A percentile compares a stretch with the other conserved stretches of the same genome.
Evolutionary conservation across 208 protist species (phyloP).

Genomic region (Trypanosoma brucei): DNA sequence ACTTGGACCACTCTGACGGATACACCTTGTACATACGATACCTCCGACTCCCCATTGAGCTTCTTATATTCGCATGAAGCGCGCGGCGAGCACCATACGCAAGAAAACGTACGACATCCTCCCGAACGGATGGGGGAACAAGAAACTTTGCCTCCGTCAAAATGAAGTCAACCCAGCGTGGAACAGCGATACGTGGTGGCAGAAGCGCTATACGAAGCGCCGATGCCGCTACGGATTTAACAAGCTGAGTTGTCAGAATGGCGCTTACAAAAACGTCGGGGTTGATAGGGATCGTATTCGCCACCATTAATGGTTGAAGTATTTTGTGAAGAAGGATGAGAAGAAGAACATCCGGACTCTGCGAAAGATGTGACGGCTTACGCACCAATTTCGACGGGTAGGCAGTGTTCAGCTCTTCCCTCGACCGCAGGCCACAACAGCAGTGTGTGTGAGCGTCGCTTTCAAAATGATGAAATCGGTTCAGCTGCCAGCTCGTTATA

Average conservation of each 20-base stretch:
- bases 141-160: slow-evolving; percentile 71
- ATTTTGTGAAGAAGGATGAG: slow-evolving; percentile 66
- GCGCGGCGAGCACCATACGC: slow-evolving; percentile 75
- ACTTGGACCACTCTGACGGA: slow-evolving; percentile 60
- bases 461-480: slow-evolving; percentile 79
- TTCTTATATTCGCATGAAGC: slow-evolving; percentile 55
- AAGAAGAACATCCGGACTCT: slow-evolving; percentile 55
- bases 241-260: slow-evolving; percentile 35
- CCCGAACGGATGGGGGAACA: slow-evolving; percentile 45
- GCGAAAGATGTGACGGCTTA: slow-evolving; percentile 38
- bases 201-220: slow-evolving; percentile 77
- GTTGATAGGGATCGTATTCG: slow-evolving; percentile 12
- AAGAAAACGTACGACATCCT: slow-evolving; percentile 64
- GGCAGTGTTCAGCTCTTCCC: slow-evolving; percentile 46
- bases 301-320: slow-evolving; percentile 16
- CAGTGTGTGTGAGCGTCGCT: slow-evolving; percentile 40
- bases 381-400: slow-evolving; percentile 34
- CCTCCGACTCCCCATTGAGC: slow-evolving; percentile 40
- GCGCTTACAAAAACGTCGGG: slow-evolving; percentile 42
- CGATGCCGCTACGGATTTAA: slow-evolving; percentile 66
- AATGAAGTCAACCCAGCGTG: slow-evolving; percentile 78
- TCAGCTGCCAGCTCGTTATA: slow-evolving; percentile 23
- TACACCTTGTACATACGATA: slow-evolving; percentile 31
- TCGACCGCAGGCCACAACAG: slow-evolving; percentile 42
- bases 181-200: slow-evolving; percentile 65